Evolutionary conservation across 1,139 yeast genomes (phyloP).

Genomic region (Lodderomyces theae): DNA sequence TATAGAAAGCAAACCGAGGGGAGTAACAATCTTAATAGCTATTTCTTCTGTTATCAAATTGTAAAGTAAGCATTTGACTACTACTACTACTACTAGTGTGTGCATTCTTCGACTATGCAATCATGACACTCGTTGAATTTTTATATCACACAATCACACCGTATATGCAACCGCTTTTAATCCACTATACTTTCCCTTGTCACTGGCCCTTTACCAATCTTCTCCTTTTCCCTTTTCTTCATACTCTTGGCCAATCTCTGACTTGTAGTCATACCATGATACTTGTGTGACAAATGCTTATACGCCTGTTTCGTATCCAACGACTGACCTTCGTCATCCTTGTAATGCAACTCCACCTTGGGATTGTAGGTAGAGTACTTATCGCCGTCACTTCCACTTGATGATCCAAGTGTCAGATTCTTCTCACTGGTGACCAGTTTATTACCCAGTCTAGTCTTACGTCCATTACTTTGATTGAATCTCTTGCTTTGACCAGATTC

Average conservation of each 20-base stretch:
- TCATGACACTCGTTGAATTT: no score
- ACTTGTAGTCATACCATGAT: slow-evolving; percentile 56
- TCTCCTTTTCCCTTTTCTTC: not conserved
- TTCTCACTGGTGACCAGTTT: no score
- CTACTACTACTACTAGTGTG: no score
- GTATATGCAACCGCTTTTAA: no score
- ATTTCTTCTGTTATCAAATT: no score
- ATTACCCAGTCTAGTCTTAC: slow-evolving; percentile 2
- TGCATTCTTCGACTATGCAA: no score
- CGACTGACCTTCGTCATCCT: slow-evolving; percentile 68
- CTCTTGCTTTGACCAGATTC: not conserved
- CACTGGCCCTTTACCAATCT: not conserved
- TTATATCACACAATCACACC: no score
- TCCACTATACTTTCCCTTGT: not conserved
- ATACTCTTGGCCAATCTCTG: not conserved
- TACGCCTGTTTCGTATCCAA: slow-evolving; percentile 76
- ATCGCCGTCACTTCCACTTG: not conserved
- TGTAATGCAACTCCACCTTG: slow-evolving; percentile 58
- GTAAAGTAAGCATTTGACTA: no score
- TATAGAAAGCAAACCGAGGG: no score
- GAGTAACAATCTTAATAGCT: no score
- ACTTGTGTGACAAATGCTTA: slow-evolving; percentile 79
- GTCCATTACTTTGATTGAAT: slow-evolving; percentile 3
- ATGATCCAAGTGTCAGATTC: not conserved
- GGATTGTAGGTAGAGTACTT: slow-evolving; percentile 54